Evolutionary conservation across 2,329 filamentous ascomycete species (phyloP), one percentile per base, ranked within the genome.

Genomic region (Talaromyces sp.): DNA sequence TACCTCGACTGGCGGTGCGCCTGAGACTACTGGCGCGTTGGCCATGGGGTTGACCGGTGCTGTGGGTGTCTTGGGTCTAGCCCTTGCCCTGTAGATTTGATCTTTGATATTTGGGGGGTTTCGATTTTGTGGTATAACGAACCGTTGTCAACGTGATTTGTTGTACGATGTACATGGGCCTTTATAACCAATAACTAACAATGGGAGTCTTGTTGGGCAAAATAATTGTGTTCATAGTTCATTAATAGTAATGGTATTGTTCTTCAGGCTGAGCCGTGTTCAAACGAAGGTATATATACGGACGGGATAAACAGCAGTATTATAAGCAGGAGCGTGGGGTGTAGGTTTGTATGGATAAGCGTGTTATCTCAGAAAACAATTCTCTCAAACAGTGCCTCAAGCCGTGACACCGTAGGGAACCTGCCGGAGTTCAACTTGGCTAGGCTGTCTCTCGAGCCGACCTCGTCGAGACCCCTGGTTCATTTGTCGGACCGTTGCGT

Each of bases 41-140:
- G 68, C 67, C 12, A 60, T 55, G 18, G 56, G 66, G 9, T 30
- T 72, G 59, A 61, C 65, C 6, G 64, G 69, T 57, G 65, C 67
- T 34, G 68, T 61, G 34, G 66, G 64, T 55, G 60, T 70, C 23
- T 55, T 70, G 59, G 67, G 67, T 44, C 64, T 66, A 56, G 67
- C 67, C 12, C 44, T 70, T 65, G 65, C 68, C 27, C 63, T 71
- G 64, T 70, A 63, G 62, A 33, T 56, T 27, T 14, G 3, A 23
- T 47, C n/a, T 27, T 10, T 27, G 18, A 6, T 14, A n/a, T 6
- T n/a, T 47, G 23, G 0, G 0, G 3, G 23, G 44, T 10, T 27
- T 23, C 23, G 23, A 23, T 23, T 2, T 23, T 2, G 23, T 1
- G 23, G 23, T 47, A 47, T 9, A n/a, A 27, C 23, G 18, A 47